Percentiles rank a stretch among this genome's conserved stretches.
Conservation (phyloP, 805 yeast species). For the Yamadazyma phyllophila region DNA sequence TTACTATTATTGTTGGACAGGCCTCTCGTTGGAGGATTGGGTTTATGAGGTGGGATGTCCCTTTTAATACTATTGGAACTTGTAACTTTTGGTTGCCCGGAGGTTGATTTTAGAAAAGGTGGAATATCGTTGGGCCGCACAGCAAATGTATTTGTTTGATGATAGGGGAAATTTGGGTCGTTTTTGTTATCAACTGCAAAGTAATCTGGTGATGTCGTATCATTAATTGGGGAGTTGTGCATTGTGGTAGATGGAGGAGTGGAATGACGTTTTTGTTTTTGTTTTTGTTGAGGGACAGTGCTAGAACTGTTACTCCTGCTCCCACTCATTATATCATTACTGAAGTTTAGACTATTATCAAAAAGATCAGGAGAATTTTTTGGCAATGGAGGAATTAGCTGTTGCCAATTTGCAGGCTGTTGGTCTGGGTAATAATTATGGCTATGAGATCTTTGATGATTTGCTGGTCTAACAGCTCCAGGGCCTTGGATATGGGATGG, state of each 20-base stretch:
- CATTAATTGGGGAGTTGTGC: neutral
- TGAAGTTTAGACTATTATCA: constrained; percentile 8
- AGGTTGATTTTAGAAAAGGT: constrained; percentile 5
- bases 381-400: constrained; percentile 17
- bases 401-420: constrained; percentile 12
- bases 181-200: neutral
- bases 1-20: neutral
- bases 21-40: neutral
- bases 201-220: constrained; percentile 1
- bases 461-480: neutral
- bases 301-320: neutral
- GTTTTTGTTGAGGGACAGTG: neutral
- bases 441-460: constrained; percentile 13
- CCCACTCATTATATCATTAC: constrained; percentile 9
- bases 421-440: constrained; percentile 5
- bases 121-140: constrained; percentile 7
- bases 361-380: constrained; percentile 2
- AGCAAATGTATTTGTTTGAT: constrained; percentile 9
- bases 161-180: constrained; percentile 2
- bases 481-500: neutral
- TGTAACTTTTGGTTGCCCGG: constrained; percentile 5
- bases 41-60: neutral
- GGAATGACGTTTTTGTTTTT: constrained; percentile 7
- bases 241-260: constrained; percentile 6
- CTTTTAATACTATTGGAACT: constrained; percentile 6